Percentiles rank a stretch among this genome's conserved stretches.
Evolutionary conservation across 1,139 yeast species (phyloP).

Genomic region (Saccharomycopsis phalli): DNA sequence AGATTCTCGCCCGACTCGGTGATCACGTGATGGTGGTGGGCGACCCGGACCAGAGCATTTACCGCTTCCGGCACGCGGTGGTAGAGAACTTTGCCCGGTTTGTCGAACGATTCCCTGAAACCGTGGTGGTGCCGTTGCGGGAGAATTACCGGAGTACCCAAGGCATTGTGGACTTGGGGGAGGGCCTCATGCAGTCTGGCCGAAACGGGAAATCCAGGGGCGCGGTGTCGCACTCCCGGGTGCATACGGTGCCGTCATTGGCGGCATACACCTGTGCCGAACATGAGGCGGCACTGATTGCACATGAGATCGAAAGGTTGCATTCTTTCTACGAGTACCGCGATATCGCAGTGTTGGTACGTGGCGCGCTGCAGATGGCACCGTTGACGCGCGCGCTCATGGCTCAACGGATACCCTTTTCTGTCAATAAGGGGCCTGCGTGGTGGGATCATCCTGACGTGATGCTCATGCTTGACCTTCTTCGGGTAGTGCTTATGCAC

Average conservation of each 20-base stretch:
- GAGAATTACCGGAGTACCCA: constrained; percentile 78
- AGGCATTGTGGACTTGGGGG: constrained; percentile 58
- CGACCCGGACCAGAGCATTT: constrained; percentile 93
- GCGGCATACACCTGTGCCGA: neutral
- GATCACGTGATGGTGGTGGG: constrained; percentile 74
- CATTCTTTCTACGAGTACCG: no score
- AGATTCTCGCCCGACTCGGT: constrained; percentile 55
- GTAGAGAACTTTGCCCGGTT: constrained; percentile 57
- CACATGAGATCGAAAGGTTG: no score
- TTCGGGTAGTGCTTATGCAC: constrained; percentile 51
- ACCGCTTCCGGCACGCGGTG: constrained; percentile 78
- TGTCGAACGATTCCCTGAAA: constrained; percentile 37
- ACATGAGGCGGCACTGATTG: neutral
- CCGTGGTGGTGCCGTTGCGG: constrained; percentile 38
- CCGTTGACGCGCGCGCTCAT: constrained; percentile 55
- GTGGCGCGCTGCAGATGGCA: constrained; percentile 52
- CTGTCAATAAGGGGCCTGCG: constrained; percentile 59
- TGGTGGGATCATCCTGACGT: constrained; percentile 79
- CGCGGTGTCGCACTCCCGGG: no score
- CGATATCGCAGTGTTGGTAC: constrained; percentile 64
- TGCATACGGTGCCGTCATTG: no score
- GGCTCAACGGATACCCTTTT: constrained; percentile 47
- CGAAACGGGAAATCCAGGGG: constrained; percentile 28
- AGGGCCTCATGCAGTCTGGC: constrained; percentile 58
- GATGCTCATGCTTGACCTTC: constrained; percentile 48